Evolutionary conservation across 2,329 filamentous ascomycete species (phyloP), one percentile per base, ranked within the genome.

Genomic region (Trichoderma koningiopsis): DNA sequence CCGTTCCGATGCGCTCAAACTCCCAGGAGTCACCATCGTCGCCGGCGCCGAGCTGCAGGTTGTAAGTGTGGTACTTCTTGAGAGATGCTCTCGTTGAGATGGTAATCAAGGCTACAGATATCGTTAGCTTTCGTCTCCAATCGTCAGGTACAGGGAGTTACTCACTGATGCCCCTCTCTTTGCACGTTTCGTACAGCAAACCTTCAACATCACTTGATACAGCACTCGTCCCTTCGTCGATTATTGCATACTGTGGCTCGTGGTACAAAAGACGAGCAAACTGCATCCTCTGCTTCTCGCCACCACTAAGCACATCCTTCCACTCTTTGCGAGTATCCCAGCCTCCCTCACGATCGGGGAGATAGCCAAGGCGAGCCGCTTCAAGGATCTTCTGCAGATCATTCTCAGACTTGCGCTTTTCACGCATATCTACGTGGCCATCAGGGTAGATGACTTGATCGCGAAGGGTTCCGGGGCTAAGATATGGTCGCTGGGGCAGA

Each of bases 371-470:
- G 68, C 89, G 89, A 0, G 94, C 94, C 63, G 92, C 91, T 68
- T 97, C 92, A 4, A 99, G 86, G 3, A 96, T 88, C 31, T 85
- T 85, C 76, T 91, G 88, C 24, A 99, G 86, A 73, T 97, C 92
- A 37, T 88, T 84, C 77, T 99, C 96, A 3, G 87, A 88, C 74
- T 91, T 90, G 19, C 91, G 89, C 71, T 91, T 90, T 70, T 92
- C 90, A 35, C 89, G 90, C 96, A 99, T 98, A 75, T 99, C 96
- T 53, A 94, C 84, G 77, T 97, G 95, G 7, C 93, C 95, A 75
- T 99, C 94, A 0, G 96, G 96, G 75, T 99, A 99, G 77, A 98
- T 97, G 75, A 99, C 93, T 81, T 99, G 96, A 76, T 99, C 96
- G 31, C 96, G 91, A 11, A 98, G 85, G 1, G 96, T 98, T 43